These are phyloP conservation scores for Candida lessepsii DNA, from an alignment of 805 yeast species.

Conservation along the genomic window DNA sequence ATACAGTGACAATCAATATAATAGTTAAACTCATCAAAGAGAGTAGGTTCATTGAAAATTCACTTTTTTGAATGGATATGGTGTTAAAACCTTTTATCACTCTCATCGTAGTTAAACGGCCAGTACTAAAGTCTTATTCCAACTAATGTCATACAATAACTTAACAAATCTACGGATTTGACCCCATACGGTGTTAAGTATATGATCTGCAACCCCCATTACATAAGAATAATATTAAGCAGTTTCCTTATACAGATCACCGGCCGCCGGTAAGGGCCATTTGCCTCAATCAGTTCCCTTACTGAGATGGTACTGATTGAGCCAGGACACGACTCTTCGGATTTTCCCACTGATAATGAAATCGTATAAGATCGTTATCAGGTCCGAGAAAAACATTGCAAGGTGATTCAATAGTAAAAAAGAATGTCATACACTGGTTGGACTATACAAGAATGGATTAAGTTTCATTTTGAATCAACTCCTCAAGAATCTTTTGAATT, in stretches of 20 bases:
- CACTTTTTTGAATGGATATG: too few species aligned
- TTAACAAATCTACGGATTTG: too few species aligned
- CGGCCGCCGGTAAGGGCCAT: conserved; percentile 2
- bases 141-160: too few species aligned
- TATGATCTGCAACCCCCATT: background rate
- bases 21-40: too few species aligned
- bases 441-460: conserved; percentile 78
- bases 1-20: too few species aligned
- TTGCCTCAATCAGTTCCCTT: background rate
- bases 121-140: too few species aligned
- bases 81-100: too few species aligned
- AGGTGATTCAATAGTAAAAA: background rate
- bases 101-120: too few species aligned
- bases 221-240: too few species aligned
- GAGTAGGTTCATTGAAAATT: too few species aligned
- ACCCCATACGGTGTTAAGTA: too few species aligned
- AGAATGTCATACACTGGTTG: conserved; percentile 54
- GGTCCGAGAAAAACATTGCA: background rate
- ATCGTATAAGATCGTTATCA: conserved; percentile 7
- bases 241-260: too few species aligned
- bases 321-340: conserved; percentile 10
- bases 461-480: conserved; percentile 61
- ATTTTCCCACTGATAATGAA: conserved; percentile 5
- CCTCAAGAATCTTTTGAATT: conserved; percentile 58
- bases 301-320: background rate